Evolutionary conservation across 2,329 filamentous ascomycete genomes (phyloP), one percentile per base, ranked within the genome.

Genomic region (Dothistroma septosporum): DNA sequence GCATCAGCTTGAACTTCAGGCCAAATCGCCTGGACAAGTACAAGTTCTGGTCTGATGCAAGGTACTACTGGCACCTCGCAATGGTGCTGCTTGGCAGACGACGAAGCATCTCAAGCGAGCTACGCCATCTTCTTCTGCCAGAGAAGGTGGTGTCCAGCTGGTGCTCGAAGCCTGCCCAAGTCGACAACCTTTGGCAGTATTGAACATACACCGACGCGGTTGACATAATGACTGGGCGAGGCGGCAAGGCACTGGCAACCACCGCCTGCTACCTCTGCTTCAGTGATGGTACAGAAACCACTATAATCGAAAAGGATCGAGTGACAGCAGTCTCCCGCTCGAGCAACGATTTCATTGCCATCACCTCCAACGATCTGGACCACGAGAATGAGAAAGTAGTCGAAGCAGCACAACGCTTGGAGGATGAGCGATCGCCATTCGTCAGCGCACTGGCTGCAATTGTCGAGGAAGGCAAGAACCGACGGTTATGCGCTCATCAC

Each of bases 231-330:
- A 72, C 33, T 22, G 31, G 57, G 11, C 35, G 33, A 14, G 22
- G 31, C 24, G 50, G 53, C 21, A 48, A 49, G 22, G 35, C 78
- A 0, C 69, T 74, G 2, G 76, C 73, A 1, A 81, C 80, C 0
- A 81, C 84, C 16, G 82, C 83, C 1, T 83, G 82, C 41, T 87
- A 87, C 66, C 66, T 87, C 1, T 80, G 81, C 32, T 79, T 86
- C 63, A 81, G 82, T 63, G 78, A 84, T 52, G 82, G 82, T 0
- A 57, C 61, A 0, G 72, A 76, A 49, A 80, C 80, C 1, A 70
- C 78, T 0, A 75, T 82, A 0, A 74, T 87, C 52, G 83, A 86
- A 64, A 86, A 87, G 67, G 84, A 87, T 65, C 76, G 80, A 57
- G 53, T 67, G 2, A 77, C 70, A 0, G 82, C 80, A 2, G 75